These are phyloP conservation scores for Aspergillus proliferans DNA, from an alignment of 2,329 filamentous ascomycete species.

Conservation along the genomic window DNA sequence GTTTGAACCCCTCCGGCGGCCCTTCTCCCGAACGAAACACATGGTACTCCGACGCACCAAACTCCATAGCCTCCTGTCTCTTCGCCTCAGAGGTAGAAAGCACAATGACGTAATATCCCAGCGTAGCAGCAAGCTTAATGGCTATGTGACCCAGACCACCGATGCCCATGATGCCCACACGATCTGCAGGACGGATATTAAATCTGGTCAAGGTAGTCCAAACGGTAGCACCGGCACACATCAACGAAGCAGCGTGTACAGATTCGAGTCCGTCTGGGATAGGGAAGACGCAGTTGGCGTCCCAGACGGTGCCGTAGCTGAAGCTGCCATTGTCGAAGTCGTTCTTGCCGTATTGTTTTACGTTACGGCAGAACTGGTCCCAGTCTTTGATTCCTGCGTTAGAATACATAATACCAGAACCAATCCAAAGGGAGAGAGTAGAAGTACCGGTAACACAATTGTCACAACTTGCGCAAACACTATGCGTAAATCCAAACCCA, in stretches of 20 bases:
- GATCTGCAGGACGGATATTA: slow-evolving; percentile 57
- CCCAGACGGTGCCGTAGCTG: slow-evolving; percentile 24
- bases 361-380: slow-evolving; percentile 20
- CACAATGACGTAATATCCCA: slow-evolving; percentile 51
- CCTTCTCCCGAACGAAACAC: slow-evolving; percentile 13
- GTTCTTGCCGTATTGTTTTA: slow-evolving; percentile 20
- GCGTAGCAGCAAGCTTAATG: slow-evolving; percentile 59
- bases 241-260: slow-evolving; percentile 23
- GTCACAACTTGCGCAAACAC: slow-evolving; percentile 24
- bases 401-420: not conserved
- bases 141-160: slow-evolving; percentile 67
- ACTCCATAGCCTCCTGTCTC: slow-evolving; percentile 18
- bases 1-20: slow-evolving; percentile 5
- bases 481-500: slow-evolving; percentile 26
- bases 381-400: slow-evolving; percentile 2
- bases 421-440: not conserved
- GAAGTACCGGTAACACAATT: slow-evolving; percentile 19
- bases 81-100: slow-evolving; percentile 16
- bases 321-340: slow-evolving; percentile 27
- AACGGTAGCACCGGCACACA: slow-evolving; percentile 32
- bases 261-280: slow-evolving; percentile 18
- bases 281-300: slow-evolving; percentile 15
- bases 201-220: slow-evolving; percentile 56
- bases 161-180: slow-evolving; percentile 62
- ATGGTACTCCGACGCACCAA: slow-evolving; percentile 60